Base-by-base conservation (phyloP, 371 early-diverging fungal genomes). In the Dichotomocladium elegans region DNA sequence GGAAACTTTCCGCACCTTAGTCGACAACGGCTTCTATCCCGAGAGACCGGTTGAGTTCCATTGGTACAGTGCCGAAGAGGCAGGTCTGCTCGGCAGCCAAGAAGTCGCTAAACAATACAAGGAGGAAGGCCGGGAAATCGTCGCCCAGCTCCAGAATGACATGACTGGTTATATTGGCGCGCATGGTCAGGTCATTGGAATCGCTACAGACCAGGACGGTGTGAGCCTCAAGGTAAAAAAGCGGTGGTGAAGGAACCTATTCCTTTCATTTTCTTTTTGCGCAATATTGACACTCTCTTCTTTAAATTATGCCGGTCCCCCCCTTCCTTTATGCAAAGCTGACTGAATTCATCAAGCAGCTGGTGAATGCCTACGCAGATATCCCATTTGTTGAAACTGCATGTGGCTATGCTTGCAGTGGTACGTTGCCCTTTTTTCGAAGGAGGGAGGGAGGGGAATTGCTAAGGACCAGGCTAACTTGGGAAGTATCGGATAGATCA, bases 1-100 rank as follows among this genome's bases (percentile, higher is more conserved):
- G 40, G 94, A 95, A 65, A 84, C 93, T 21, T 88, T 93, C 81
- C 82, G 91, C 26, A 78, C 66, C 29, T 64, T 95, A 2, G 74
- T 93, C 26, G 53, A 70, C 7, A 78, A 72, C 40, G 84, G 81
- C 0, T 91, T 94, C 67, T 72, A 68, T 21, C 96, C 95, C 14
- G 63, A 76, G 34, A 76, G 90, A 47, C 82, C 94, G 14, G 88
- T 98, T 29, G 96, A 96, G 64, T 95, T 96, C 80, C 96, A 95
- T 69, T 98, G 92, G 92, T 96, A 92, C 58, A 86, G 91, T 51
- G 94, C 81, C 44, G 93, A 92, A 69, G 93, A 94, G 64, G 90
- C 73, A 40, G 94, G 93, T 19, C 80, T 96, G 9, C 68, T 92
- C 53, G 98, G 98, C n/a, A 90, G 91, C 19, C 93, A 95, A 70